Evolutionary conservation across 2,329 filamentous ascomycete species (phyloP).

Genomic region (Amylocarpus encephaloides): DNA sequence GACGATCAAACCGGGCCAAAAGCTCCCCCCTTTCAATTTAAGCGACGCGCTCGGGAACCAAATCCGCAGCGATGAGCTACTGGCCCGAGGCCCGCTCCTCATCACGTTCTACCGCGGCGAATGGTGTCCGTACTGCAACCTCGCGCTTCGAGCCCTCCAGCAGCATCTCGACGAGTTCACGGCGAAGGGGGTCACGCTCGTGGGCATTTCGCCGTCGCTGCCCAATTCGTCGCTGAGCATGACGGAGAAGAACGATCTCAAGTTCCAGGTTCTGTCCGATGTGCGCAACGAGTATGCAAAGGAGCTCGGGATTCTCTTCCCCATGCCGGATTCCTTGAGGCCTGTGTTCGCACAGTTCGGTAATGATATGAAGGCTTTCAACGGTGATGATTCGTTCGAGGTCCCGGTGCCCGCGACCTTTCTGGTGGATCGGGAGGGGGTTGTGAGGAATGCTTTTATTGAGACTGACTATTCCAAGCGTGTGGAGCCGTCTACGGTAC

Average conservation of each 20-base stretch:
- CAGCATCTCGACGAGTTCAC: conserved; percentile 32
- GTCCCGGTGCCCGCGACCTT: conserved; percentile 37
- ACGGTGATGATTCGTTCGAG: conserved; percentile 35
- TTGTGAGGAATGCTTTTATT: conserved; percentile 33
- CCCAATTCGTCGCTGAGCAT: conserved; percentile 35
- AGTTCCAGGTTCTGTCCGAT: conserved; percentile 38
- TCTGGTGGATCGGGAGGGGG: conserved; percentile 33
- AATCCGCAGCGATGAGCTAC: conserved; percentile 31
- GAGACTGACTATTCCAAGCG: conserved; percentile 36
- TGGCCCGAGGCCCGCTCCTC: conserved; percentile 32
- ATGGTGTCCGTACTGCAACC: conserved; percentile 43
- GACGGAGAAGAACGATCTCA: conserved; percentile 36
- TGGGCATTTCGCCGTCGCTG: conserved; percentile 38
- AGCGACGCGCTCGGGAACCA: conserved; percentile 32
- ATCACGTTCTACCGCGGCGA: conserved; percentile 42
- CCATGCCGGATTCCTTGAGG: conserved; percentile 28
- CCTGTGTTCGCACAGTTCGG: conserved; percentile 28
- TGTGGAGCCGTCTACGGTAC: conserved; percentile 32
- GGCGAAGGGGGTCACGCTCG: conserved; percentile 35
- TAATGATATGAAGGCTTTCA: conserved; percentile 29
- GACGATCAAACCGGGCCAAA: conserved; percentile 32
- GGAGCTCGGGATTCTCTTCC: conserved; percentile 34
- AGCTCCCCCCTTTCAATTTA: conserved; percentile 33
- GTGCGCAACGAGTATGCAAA: conserved; percentile 32
- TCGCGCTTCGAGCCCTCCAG: conserved; percentile 34